Conservation (phyloP, 345 rosid species). For the Erodium maritimum region DNA sequence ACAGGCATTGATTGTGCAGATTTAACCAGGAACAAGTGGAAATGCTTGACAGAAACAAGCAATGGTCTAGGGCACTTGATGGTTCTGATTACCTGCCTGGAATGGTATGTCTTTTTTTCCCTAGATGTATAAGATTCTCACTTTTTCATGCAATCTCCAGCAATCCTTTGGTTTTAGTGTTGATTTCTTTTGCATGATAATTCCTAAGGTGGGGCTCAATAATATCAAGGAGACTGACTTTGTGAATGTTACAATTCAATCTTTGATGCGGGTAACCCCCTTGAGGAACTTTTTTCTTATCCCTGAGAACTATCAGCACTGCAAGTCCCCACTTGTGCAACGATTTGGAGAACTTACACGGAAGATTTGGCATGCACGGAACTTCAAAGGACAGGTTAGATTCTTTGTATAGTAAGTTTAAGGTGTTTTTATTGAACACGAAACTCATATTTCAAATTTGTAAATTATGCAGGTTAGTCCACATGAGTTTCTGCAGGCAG, state of each 20-base stretch:
- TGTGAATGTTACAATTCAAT: constrained; percentile 93
- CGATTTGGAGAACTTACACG: constrained; percentile 91
- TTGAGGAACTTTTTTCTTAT: constrained; percentile 82
- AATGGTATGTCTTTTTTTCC: constrained; percentile 36
- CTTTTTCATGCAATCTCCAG: background rate
- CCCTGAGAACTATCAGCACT: constrained; percentile 78
- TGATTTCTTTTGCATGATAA: background rate
- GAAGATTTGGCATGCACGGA: constrained; percentile 92
- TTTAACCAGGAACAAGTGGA: constrained; percentile 71
- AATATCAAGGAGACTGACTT: constrained; percentile 93
- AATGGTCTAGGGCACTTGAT: constrained; percentile 98
- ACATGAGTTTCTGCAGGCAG: constrained; percentile 96
- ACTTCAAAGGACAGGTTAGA: constrained; percentile 94
- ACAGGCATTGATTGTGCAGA: constrained; percentile 29
- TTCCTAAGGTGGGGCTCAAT: constrained; percentile 80
- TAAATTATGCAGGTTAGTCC: constrained; percentile 73
- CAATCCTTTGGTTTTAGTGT: constrained; percentile 3
- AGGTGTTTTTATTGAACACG: constrained; percentile 5
- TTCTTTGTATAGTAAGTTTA: constrained; percentile 1
- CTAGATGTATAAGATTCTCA: background rate
- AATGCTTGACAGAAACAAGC: constrained; percentile 74
- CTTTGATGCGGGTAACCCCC: constrained; percentile 88
- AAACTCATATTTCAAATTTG: constrained; percentile 5
- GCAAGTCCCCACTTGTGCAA: constrained; percentile 73
- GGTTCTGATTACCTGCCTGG: constrained; percentile 99